Evolutionary conservation across 2,329 filamentous ascomycete genomes (phyloP), one percentile per base, ranked within the genome.

Genomic region (Calonectria hawksworthii): DNA sequence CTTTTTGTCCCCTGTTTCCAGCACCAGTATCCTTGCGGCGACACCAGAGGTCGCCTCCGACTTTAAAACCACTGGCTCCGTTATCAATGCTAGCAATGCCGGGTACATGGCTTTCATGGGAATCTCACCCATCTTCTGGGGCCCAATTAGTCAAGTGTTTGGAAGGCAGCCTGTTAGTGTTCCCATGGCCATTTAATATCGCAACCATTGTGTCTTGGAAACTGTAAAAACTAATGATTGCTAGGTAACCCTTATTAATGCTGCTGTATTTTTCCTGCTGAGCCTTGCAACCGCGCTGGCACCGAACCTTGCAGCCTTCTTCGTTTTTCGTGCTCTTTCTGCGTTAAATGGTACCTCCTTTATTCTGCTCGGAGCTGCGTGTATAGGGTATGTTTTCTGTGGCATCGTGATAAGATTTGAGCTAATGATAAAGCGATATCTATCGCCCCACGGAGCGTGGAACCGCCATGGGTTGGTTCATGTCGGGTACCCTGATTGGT

Each of bases 301-400:
- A 3, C 94, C 94, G 0, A 94, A 95, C 77, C 86, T 96, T 23
- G 89, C 89, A 0, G 86, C 91, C 0, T 96, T 95, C 83, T 95
- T 94, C 81, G 87, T 95, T 64, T 95, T 96, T 81, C 91, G 94
- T 6, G 91, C 94, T 64, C 86, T 95, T 38, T 94, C 93, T 0
- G 94, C 94, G 0, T 94, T 95, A 78, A 92, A 94, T 84, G 94
- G 94, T 14, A 95, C 94, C 0, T 91, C 92, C 0, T 95, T 96
- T 77, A 87, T 96, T 14, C 90, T 95, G 14, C 90, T 95, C 50
- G 94, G 94, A 1, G 91, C 91, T 18, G 91, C 92, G 2, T 93
- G 93, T 70, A 92, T 96, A 70, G 93, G 93, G 87, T 88, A 78
- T 74, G 84, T 89, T 13, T 14, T 11, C 38, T n/a, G 21, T 13